Evolutionary conservation across 306 rosid species (phyloP).

Genomic region (Pterocarpus santalinus): DNA sequence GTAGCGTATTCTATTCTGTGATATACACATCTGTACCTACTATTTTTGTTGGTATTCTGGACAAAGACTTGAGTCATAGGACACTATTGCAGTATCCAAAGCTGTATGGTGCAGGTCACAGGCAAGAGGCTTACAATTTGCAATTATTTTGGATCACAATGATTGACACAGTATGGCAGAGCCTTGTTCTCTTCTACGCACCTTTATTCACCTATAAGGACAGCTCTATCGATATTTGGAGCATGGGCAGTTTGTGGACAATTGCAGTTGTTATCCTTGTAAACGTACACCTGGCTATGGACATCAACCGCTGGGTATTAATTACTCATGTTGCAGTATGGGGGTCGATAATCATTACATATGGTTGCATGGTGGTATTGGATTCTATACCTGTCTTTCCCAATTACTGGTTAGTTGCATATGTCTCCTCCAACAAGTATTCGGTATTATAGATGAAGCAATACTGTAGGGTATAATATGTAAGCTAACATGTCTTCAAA

Average conservation of each 20-base stretch:
- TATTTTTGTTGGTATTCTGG: conserved; percentile 91
- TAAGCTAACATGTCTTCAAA: conserved; percentile 45
- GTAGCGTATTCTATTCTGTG: conserved; percentile 96
- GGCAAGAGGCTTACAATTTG: conserved; percentile 90
- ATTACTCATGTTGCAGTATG: conserved; percentile 86
- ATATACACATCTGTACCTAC: conserved; percentile 95
- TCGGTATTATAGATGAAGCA: conserved; percentile 34
- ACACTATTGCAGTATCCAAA: conserved; percentile 81
- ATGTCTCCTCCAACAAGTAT: conserved; percentile 17
- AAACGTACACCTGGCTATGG: conserved; percentile 95
- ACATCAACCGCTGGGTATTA: conserved; percentile 81
- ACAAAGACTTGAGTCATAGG: conserved; percentile 85
- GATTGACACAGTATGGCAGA: conserved; percentile 98
- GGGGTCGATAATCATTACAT: conserved; percentile 93
- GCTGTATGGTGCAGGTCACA: conserved; percentile 86
- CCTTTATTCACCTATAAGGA: conserved; percentile 85
- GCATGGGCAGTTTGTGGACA: conserved; percentile 98
- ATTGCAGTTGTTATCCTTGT: conserved; percentile 94
- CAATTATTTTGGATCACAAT: conserved; percentile 91
- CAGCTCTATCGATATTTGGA: conserved; percentile 90
- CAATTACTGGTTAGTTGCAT: conserved; percentile 82
- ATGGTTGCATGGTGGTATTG: conserved; percentile 84
- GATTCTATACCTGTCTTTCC: conserved; percentile 89
- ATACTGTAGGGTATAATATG: conserved; percentile 37
- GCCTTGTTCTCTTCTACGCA: conserved; percentile 85